Conservation (phyloP, 139 green algal species). For the Chlamydomonas sphaeroides region DNA sequence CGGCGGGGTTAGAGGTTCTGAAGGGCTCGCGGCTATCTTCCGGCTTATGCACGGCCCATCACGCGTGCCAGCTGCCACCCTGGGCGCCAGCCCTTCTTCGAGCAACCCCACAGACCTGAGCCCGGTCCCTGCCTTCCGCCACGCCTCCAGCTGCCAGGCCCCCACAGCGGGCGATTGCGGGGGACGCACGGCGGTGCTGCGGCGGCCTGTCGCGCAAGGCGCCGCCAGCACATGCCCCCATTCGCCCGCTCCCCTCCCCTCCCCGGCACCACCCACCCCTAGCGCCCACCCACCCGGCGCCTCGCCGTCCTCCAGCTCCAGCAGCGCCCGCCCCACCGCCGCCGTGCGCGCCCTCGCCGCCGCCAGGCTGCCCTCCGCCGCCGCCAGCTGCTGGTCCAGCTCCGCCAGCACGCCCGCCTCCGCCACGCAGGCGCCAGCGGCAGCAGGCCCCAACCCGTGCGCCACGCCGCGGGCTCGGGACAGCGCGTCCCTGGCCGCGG, state of each 20-base stretch:
- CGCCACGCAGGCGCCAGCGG: not conserved
- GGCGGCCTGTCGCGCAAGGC: too few species aligned
- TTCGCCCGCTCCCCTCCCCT: too few species aligned
- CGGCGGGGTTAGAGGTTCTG: too few species aligned
- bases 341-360: constrained; percentile 10
- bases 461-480: constrained; percentile 38
- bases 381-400: constrained; percentile 1
- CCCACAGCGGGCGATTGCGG: not conserved
- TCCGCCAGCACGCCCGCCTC: not conserved
- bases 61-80: too few species aligned
- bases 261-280: not conserved
- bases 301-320: constrained; percentile 15
- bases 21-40: too few species aligned
- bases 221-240: too few species aligned
- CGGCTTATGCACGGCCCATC: too few species aligned
- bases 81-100: constrained; percentile 3
- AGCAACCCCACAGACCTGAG: constrained; percentile 6
- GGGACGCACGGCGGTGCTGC: too few species aligned
- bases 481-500: constrained; percentile 45
- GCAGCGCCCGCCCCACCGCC: constrained; percentile 10
- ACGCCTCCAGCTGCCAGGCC: too few species aligned
- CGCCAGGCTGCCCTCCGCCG: constrained; percentile 23
- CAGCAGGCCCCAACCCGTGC: not conserved
- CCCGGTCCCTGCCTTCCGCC: too few species aligned
- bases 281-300: constrained; percentile 4